Evolutionary conservation across 2,329 filamentous ascomycete genomes (phyloP).

Genomic region (Colletotrichum lupini): DNA sequence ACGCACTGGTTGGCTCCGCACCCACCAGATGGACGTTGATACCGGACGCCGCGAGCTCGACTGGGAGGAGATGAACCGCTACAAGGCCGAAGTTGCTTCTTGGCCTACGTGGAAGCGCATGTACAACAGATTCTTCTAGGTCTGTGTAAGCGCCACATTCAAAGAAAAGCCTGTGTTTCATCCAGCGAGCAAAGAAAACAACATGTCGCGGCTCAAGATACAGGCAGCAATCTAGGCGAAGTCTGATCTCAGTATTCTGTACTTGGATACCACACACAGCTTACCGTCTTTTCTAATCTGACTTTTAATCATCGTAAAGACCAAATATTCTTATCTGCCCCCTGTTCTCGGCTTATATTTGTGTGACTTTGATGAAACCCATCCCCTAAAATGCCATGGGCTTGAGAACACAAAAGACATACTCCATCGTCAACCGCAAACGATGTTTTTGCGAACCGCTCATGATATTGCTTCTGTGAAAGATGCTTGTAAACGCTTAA

Average conservation of each 20-base stretch:
- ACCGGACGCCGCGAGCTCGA: slow-evolving; percentile 36
- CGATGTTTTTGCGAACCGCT: too few relatives aligned
- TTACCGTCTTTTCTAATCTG: not conserved
- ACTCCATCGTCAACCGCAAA: too few relatives aligned
- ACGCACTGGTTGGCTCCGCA: slow-evolving; percentile 36
- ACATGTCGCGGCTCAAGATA: not conserved
- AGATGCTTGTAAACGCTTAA: too few relatives aligned
- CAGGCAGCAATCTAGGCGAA: not conserved
- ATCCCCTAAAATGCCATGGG: too few relatives aligned
- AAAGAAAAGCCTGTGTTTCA: not conserved
- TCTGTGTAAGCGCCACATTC: not conserved
- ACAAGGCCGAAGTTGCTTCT: slow-evolving; percentile 22
- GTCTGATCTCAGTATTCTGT: not conserved
- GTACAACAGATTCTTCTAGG: slow-evolving; percentile 26
- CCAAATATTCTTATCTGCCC: too few relatives aligned
- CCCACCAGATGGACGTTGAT: slow-evolving; percentile 36
- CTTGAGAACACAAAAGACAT: too few relatives aligned
- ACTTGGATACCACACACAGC: not conserved
- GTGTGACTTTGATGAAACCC: too few relatives aligned
- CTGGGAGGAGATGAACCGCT: slow-evolving; percentile 35
- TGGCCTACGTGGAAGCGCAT: slow-evolving; percentile 35
- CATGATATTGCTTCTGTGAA: too few relatives aligned
- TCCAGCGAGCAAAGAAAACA: not conserved
- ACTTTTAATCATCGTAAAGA: not conserved
- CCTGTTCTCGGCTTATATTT: too few relatives aligned